phyloP scores from a whole-genome alignment of 768 basidiomycete species.

The Termitomyces titanicus region DNA sequence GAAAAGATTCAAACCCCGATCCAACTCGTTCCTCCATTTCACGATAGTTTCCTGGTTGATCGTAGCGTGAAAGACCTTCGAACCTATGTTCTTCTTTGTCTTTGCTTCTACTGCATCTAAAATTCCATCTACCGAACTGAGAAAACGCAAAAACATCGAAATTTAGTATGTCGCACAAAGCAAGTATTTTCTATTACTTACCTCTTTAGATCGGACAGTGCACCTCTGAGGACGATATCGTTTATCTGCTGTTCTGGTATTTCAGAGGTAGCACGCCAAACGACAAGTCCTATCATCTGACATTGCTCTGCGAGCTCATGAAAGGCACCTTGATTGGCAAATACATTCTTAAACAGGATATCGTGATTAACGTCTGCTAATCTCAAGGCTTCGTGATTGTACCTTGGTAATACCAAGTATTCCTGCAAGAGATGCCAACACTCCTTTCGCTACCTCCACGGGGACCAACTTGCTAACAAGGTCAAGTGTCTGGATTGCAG shows the following conservation, averaged over 20 bases:
- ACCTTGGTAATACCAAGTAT: slow-evolving; percentile 9
- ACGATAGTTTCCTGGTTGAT: slow-evolving; percentile 9
- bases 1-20: slow-evolving; percentile 1
- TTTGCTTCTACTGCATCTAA: slow-evolving; percentile 1
- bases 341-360: background rate
- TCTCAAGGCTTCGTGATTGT: background rate
- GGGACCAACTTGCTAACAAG: slow-evolving; percentile 3
- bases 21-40: slow-evolving; percentile 6
- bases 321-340: slow-evolving; percentile 7
- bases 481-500: slow-evolving; percentile 2
- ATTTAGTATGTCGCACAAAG: background rate
- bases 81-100: background rate
- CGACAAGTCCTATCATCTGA: slow-evolving; percentile 6
- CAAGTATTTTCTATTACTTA: background rate
- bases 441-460: background rate
- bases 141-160: background rate
- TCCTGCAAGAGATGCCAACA: slow-evolving; percentile 1
- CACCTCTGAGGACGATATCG: background rate
- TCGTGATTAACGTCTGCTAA: background rate
- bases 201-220: slow-evolving; percentile 3
- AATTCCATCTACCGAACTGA: slow-evolving; percentile 1
- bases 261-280: slow-evolving; percentile 7
- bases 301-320: slow-evolving; percentile 8
- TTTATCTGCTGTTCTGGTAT: slow-evolving; percentile 1
- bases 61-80: slow-evolving; percentile 2